phyloP scores from a whole-genome alignment of 257 asterid genomes.

The Cruciata laevipes region DNA sequence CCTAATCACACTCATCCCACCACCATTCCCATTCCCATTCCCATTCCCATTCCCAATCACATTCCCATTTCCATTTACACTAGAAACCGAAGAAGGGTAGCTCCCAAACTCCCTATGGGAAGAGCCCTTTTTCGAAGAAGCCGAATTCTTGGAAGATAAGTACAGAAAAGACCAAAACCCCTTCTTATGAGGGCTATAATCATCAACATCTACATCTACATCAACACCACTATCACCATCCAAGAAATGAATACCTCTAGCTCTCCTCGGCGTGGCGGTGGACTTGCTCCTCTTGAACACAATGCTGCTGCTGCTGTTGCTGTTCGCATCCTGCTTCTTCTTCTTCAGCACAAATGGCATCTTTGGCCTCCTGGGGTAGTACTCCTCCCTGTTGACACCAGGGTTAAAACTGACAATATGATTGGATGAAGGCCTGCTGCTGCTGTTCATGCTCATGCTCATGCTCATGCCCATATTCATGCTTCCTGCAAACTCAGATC shows the following conservation, averaged over 20 bases:
- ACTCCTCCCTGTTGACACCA: conserved; percentile 11
- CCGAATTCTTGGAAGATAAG: conserved; percentile 37
- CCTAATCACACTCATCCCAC: conserved; percentile 3
- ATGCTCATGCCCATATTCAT: conserved; percentile 10
- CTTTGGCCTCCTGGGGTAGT: conserved; percentile 39
- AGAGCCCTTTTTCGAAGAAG: conserved; percentile 27
- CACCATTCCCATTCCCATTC: neutral
- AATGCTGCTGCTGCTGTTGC: conserved; percentile 16
- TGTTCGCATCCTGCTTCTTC: conserved; percentile 29
- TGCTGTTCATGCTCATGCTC: neutral
- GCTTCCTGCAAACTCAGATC: conserved; percentile 64
- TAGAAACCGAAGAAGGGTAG: conserved; percentile 33
- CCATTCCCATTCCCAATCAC: neutral
- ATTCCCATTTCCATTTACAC: conserved; percentile 15
- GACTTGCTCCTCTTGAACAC: conserved; percentile 86
- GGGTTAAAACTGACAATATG: conserved; percentile 12
- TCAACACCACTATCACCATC: conserved; percentile 34
- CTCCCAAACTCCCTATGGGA: conserved; percentile 25
- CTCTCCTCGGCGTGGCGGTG: conserved; percentile 47
- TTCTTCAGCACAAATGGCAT: conserved; percentile 49
- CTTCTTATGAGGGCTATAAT: conserved; percentile 41
- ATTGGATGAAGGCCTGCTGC: conserved; percentile 1
- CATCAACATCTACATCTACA: conserved; percentile 17
- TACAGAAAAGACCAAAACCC: conserved; percentile 88
- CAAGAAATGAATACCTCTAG: conserved; percentile 39